Conservation (phyloP, 148 eudicot genomes). For the Rhododendron kiyosumense region DNA sequence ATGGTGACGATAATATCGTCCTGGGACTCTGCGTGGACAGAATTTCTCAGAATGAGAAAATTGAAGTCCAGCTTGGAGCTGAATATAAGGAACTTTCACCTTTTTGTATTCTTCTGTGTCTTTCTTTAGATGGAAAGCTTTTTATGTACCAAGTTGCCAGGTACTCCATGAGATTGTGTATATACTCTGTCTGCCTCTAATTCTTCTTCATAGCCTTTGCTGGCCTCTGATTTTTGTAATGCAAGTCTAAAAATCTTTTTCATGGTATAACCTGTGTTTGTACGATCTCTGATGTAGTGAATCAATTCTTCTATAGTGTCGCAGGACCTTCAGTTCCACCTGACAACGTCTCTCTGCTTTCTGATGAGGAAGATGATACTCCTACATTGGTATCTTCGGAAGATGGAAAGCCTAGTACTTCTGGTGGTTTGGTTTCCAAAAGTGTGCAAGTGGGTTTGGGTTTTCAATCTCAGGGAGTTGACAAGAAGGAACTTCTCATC, state of each 20-base stretch:
- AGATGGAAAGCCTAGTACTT: constrained; percentile 13
- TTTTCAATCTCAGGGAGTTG: constrained; percentile 14
- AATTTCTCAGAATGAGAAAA: constrained; percentile 43
- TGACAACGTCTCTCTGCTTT: constrained; percentile 20
- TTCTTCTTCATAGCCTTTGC: neutral
- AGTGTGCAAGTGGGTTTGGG: constrained; percentile 7
- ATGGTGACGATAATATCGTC: constrained; percentile 75
- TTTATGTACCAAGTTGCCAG: constrained; percentile 72
- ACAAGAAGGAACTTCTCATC: constrained; percentile 21
- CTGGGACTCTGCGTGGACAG: constrained; percentile 65
- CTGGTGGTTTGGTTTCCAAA: constrained; percentile 25
- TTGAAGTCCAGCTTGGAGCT: constrained; percentile 55
- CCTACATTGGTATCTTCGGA: constrained; percentile 22
- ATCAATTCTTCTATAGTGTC: constrained; percentile 35
- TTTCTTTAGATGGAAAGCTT: constrained; percentile 84
- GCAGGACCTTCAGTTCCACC: constrained; percentile 34
- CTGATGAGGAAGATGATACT: constrained; percentile 41
- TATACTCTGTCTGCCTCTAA: neutral
- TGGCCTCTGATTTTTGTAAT: neutral
- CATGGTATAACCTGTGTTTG: neutral
- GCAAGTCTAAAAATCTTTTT: neutral
- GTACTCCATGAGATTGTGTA: constrained; percentile 27
- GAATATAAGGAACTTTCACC: constrained; percentile 74
- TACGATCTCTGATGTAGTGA: neutral
- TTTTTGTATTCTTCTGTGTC: constrained; percentile 63